Base-by-base conservation (phyloP, 495 filamentous ascomycete species). In the Neurospora sp. region DNA sequence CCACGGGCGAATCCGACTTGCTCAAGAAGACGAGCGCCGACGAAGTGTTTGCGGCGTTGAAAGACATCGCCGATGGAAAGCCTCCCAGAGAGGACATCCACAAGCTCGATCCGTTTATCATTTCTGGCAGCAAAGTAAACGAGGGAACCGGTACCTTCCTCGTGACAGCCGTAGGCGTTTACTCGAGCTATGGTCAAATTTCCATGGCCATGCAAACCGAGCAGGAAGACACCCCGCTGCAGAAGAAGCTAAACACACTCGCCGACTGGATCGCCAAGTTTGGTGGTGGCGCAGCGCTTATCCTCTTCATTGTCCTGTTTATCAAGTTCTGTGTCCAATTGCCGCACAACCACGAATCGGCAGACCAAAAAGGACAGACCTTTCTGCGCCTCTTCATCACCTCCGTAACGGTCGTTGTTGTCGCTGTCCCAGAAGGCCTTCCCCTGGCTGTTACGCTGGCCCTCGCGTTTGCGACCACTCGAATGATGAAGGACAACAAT, bases 401-500 rank as follows among this genome's bases (percentile, higher is more conserved):
- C n/a, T 89, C 94, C 27, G 93, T 98, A 59, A 98, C 94, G 1
- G 91, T 98, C 70, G 92, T 98, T 69, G 95, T 98, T n/a, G 95
- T 98, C 11, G 95, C 95, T n/a, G 94, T 98, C 6, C 95, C 95
- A 1, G 95, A 98, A 82, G 95, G 95, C 20, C 82, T 98, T 71
- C 95, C 95, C 9, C 84, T 98, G 46, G 95, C 95, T 42, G 95
- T 98, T 16, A 98, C 95, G 2, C 86, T 98, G 37, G 95, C 95
- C 35, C 87, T 98, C n/a, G 94, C 95, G 39, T 98, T 97, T 80
- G 95, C 95, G 12, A 98, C 95, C 2, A 97, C 91, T 27, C 86
- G 94, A 20, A 98, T 98, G 95, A 85, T 97, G 70, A 95, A 92
- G 78, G 95, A 98, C 76, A 96, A 97, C 82, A 98, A 98, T 74